These are phyloP conservation scores for Tricharina praecox DNA, from an alignment of 495 filamentous ascomycete genomes.

Conservation along the genomic window DNA sequence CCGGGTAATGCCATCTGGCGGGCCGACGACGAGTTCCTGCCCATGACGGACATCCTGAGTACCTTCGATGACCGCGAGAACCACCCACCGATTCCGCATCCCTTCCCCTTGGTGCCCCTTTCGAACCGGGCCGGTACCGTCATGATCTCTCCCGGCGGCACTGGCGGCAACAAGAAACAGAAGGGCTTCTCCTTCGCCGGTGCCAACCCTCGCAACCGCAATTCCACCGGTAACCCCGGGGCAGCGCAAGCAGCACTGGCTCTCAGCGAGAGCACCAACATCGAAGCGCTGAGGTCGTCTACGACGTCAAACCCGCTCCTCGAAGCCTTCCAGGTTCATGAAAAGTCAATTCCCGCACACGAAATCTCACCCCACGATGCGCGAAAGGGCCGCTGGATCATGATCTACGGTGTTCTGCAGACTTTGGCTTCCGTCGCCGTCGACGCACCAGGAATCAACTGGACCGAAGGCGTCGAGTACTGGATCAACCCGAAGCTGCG, in stretches of 20 bases:
- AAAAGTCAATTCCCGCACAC: conserved; percentile 35
- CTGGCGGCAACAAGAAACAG: conserved; percentile 29
- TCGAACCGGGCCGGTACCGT: conserved; percentile 21
- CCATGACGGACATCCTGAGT: conserved; percentile 50
- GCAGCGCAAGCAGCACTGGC: conserved; percentile 38
- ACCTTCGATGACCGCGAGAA: conserved; percentile 47
- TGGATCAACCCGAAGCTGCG: conserved; percentile 44
- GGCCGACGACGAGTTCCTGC: conserved; percentile 42
- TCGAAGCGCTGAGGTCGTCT: conserved; percentile 42
- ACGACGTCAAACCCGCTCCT: conserved; percentile 35
- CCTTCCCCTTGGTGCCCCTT: conserved; percentile 47
- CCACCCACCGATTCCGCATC: conserved; percentile 50
- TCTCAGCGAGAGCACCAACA: conserved; percentile 52
- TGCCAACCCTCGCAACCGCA: background rate
- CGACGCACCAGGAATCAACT: conserved; percentile 43
- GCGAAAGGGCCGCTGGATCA: conserved; percentile 51
- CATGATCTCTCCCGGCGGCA: conserved; percentile 13
- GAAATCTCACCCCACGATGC: conserved; percentile 40
- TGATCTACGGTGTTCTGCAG: conserved; percentile 57
- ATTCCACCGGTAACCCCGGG: background rate
- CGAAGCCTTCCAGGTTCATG: conserved; percentile 46
- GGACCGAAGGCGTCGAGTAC: conserved; percentile 44
- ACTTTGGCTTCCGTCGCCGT: conserved; percentile 50
- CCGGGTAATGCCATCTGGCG: conserved; percentile 37
- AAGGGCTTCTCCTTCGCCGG: conserved; percentile 12